Base-by-base conservation (phyloP, 164 flowering plant genomes). In the Tetrastigma voinierianum region DNA sequence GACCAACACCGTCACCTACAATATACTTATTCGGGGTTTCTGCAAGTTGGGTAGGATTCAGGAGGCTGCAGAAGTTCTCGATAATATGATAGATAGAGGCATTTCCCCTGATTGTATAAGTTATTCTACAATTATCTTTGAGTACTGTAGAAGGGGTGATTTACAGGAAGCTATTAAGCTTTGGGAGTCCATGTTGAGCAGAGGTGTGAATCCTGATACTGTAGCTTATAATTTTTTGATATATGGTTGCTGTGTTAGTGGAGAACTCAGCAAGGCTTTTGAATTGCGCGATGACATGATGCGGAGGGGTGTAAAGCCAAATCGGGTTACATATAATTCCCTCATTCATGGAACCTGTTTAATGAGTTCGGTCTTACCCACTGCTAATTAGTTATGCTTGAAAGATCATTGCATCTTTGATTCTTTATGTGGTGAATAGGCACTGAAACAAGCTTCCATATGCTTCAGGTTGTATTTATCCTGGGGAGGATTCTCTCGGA, bases 91-190 rank as follows among this genome's bases (percentile, higher is more conserved):
- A 2, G 73, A 60, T n/a, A 73, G 72, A 70, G 83, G 81, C 48
- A 70, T 86, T 44, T 67, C 51, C 24, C 92, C 96, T 6, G 98
- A 91, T 77, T 90, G 97, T 73, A 77, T 91, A 56, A 88, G 95
- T 59, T 92, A 90, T 67, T 87, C 97, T 2, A 90, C 91, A 16
- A 76, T 94, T 65, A 90, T 91, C 20, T 74, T 75, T 51, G 87
- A 86, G 69, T 74, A 83, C 65, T 85, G 93, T 80, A 81, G 73
- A 62, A 80, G 82, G 47, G 86, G 88, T 48, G 57, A 84, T 59
- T 56, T 91, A 62, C 57, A 69, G 13, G 86, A 74, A 69, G 97
- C 97, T 60, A 63, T 86, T 15, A 72, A 62, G 54, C 63, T 90
- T 61, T 94, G 97, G 97, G 74, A 88, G 46, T 68, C 73, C 51